These are phyloP conservation scores for Fusarium annulatum DNA, from an alignment of 2,329 filamentous ascomycete genomes.

Conservation along the genomic window DNA sequence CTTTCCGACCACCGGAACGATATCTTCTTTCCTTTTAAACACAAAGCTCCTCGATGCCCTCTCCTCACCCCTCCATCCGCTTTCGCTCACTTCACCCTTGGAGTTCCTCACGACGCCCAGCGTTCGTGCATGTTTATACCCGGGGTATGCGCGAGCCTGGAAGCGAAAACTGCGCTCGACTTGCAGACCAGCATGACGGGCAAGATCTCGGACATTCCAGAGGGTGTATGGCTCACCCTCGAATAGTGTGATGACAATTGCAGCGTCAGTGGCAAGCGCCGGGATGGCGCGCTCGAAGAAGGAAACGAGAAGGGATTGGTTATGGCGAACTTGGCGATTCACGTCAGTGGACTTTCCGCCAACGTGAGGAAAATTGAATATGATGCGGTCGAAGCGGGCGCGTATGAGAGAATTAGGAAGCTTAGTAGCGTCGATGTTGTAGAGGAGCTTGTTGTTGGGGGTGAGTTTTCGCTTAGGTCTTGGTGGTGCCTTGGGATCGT, in stretches of 20 bases:
- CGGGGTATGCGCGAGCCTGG: slow-evolving; percentile 73
- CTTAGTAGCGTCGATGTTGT: slow-evolving; percentile 74
- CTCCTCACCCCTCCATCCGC: slow-evolving; percentile 57
- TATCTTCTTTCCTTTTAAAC: slow-evolving; percentile 69
- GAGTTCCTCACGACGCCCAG: slow-evolving; percentile 70
- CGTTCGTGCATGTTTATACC: slow-evolving; percentile 79
- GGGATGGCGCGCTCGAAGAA: slow-evolving; percentile 70
- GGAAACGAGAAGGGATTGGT: slow-evolving; percentile 80
- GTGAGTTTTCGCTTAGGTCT: slow-evolving; percentile 24
- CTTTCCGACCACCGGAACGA: slow-evolving; percentile 40
- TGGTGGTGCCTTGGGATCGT: slow-evolving; percentile 32
- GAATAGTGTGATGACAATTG: slow-evolving; percentile 87
- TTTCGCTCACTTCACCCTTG: slow-evolving; percentile 55
- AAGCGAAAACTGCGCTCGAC: slow-evolving; percentile 79
- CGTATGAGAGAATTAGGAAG: slow-evolving; percentile 61
- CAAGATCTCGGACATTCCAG: slow-evolving; percentile 94
- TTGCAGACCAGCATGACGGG: slow-evolving; percentile 77
- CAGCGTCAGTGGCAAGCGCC: slow-evolving; percentile 58
- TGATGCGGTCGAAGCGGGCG: slow-evolving; percentile 75
- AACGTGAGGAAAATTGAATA: slow-evolving; percentile 98
- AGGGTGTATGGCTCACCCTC: slow-evolving; percentile 94
- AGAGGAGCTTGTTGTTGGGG: slow-evolving; percentile 59
- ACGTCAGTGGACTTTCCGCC: slow-evolving; percentile 93
- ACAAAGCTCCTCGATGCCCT: slow-evolving; percentile 67
- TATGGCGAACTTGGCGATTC: slow-evolving; percentile 91